phyloP scores from a whole-genome alignment of 225 moss, liverwort and hornwort species.

The Polytrichum formosum region DNA sequence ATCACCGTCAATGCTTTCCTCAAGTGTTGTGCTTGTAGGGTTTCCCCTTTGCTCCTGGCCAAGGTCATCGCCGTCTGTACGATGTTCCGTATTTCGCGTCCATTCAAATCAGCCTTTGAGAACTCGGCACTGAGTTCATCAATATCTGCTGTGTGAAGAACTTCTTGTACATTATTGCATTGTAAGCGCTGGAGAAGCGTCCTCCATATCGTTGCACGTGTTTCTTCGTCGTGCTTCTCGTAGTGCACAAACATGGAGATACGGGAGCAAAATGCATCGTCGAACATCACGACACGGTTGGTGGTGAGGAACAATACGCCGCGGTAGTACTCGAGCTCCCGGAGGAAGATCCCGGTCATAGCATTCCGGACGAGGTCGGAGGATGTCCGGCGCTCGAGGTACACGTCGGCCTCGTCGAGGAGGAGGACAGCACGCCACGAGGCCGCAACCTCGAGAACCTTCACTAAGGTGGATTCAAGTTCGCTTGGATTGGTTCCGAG shows the following conservation, averaged over 20 bases:
- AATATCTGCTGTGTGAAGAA: background rate
- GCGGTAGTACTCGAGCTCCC: slow-evolving; percentile 21
- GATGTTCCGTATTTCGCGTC: slow-evolving; percentile 54
- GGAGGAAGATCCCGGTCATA: slow-evolving; percentile 14
- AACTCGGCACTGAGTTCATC: background rate
- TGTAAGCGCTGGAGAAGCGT: slow-evolving; percentile 25
- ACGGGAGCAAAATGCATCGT: slow-evolving; percentile 52
- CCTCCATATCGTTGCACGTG: slow-evolving; percentile 32
- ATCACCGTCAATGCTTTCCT: too few species aligned
- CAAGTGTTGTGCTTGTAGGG: background rate
- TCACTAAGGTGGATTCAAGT: slow-evolving; percentile 16
- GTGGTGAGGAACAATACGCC: slow-evolving; percentile 50
- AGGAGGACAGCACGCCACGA: slow-evolving; percentile 35
- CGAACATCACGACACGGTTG: slow-evolving; percentile 39
- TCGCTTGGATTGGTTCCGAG: slow-evolving; percentile 4
- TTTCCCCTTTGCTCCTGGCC: slow-evolving; percentile 23
- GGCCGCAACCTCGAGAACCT: slow-evolving; percentile 22
- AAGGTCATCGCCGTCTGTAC: slow-evolving; percentile 35
- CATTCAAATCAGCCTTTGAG: slow-evolving; percentile 33
- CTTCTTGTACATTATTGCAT: background rate
- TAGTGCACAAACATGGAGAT: slow-evolving; percentile 50
- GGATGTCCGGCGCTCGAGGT: slow-evolving; percentile 23
- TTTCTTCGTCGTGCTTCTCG: slow-evolving; percentile 8
- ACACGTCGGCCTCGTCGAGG: slow-evolving; percentile 38
- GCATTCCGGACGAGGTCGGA: slow-evolving; percentile 14